Percentiles rank a stretch among this genome's conserved stretches.
These are phyloP conservation scores for Polyporus arcularius DNA, from an alignment of 768 basidiomycete genomes.

Conservation along the genomic window DNA sequence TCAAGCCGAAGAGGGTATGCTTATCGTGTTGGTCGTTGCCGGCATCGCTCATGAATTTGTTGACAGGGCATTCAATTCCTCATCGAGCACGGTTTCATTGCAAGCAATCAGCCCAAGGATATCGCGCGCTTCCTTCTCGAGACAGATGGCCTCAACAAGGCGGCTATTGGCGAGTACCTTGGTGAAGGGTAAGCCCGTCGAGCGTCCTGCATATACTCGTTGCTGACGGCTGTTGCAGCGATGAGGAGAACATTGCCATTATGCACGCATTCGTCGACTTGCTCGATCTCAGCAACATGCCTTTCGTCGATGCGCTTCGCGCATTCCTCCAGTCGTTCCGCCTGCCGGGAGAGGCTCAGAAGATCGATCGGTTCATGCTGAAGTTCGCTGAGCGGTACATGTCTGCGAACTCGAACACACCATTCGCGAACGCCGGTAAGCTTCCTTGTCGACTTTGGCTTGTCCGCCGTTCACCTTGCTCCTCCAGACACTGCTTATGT, in stretches of 20 bases:
- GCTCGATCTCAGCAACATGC: conserved; percentile 79
- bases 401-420: conserved; percentile 78
- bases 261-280: conserved; percentile 98
- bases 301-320: conserved; percentile 89
- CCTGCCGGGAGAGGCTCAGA: conserved; percentile 95
- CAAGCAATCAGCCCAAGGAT: conserved; percentile 66
- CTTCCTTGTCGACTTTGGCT: not conserved
- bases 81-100: conserved; percentile 85
- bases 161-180: conserved; percentile 96
- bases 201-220: not conserved
- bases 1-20: conserved; percentile 93
- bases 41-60: not conserved
- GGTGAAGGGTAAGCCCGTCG: conserved; percentile 81
- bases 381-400: conserved; percentile 99
- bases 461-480: not conserved
- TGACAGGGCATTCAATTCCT: conserved; percentile 86
- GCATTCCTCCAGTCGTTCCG: conserved; percentile 94
- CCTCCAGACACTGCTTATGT: conserved; percentile 86
- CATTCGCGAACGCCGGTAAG: conserved; percentile 93
- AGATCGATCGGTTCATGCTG: conserved; percentile 98
- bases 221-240: conserved; percentile 46
- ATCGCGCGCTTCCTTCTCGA: conserved; percentile 83
- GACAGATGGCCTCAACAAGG: conserved; percentile 92
- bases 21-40: not conserved
- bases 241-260: conserved; percentile 83